Evolutionary conservation across 768 basidiomycete genomes (phyloP).

Genomic region (Multifurca ochricompacta): DNA sequence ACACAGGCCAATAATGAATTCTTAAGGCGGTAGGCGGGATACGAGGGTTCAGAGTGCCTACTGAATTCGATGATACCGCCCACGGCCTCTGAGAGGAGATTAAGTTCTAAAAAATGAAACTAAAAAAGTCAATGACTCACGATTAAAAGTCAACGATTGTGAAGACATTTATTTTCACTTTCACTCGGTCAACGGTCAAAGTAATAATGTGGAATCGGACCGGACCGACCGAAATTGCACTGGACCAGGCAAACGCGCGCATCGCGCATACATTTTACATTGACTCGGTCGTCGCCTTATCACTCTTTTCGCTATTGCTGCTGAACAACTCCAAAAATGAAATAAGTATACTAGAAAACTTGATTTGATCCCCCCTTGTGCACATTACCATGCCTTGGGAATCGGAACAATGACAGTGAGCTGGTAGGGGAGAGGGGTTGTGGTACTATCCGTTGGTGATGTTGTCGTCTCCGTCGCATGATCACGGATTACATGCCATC

Average conservation of each 20-base stretch:
- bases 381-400: no score
- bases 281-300: not conserved
- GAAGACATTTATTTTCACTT: slow-evolving; percentile 9
- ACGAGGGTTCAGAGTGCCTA: slow-evolving; percentile 29
- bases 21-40: not conserved
- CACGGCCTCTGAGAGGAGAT: slow-evolving; percentile 38
- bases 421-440: no score
- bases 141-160: slow-evolving; percentile 28
- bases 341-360: no score
- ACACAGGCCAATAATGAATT: not conserved
- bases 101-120: slow-evolving; percentile 25
- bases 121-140: slow-evolving; percentile 20
- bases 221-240: not conserved
- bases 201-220: not conserved
- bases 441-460: not conserved
- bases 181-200: not conserved
- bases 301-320: not conserved
- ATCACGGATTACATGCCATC: not conserved
- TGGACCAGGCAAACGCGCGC: not conserved
- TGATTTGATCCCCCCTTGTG: no score
- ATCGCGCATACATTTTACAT: no score
- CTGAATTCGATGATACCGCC: slow-evolving; percentile 66
- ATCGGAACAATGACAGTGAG: no score
- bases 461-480: not conserved
- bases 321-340: not conserved